These are phyloP conservation scores for Colletotrichum lentis DNA, from an alignment of 2,329 filamentous ascomycete genomes.

Conservation along the genomic window DNA sequence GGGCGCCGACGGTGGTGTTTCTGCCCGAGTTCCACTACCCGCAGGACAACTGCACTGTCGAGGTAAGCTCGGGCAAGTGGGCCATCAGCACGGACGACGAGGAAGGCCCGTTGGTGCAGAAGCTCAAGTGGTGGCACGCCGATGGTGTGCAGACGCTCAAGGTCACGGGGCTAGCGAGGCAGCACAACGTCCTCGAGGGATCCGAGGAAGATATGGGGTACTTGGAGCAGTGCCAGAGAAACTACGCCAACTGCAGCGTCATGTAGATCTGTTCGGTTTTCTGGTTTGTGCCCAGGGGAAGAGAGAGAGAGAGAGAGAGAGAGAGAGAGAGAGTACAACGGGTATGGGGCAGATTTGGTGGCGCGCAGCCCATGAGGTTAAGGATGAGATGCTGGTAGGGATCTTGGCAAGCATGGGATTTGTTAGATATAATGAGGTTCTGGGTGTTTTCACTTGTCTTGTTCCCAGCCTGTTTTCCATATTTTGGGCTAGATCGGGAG, in stretches of 20 bases:
- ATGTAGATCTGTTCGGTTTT: conserved; percentile 54
- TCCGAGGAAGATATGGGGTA: conserved; percentile 80
- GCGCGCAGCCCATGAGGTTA: neutral
- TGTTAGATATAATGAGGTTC: no score
- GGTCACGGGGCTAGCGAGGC: conserved; percentile 76
- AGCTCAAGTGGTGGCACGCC: conserved; percentile 90
- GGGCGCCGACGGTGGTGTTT: conserved; percentile 81
- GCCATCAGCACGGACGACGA: conserved; percentile 78
- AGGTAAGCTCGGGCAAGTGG: conserved; percentile 89
- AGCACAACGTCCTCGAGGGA: conserved; percentile 63
- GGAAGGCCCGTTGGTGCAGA: conserved; percentile 74
- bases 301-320: neutral
- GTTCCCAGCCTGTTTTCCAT: neutral
- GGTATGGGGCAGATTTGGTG: neutral
- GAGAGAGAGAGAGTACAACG: neutral
- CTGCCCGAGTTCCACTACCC: conserved; percentile 95
- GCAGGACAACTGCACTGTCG: conserved; percentile 72
- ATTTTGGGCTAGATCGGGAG: no score
- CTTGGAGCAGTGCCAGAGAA: conserved; percentile 71
- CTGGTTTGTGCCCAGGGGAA: neutral
- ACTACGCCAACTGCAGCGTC: conserved; percentile 59
- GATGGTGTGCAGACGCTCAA: conserved; percentile 83
- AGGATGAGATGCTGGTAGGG: no score
- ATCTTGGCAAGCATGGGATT: conserved; percentile 6
- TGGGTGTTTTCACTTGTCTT: neutral